Evolutionary conservation across 2,329 filamentous ascomycete genomes (phyloP).

Genomic region (Helminthosporium solani): DNA sequence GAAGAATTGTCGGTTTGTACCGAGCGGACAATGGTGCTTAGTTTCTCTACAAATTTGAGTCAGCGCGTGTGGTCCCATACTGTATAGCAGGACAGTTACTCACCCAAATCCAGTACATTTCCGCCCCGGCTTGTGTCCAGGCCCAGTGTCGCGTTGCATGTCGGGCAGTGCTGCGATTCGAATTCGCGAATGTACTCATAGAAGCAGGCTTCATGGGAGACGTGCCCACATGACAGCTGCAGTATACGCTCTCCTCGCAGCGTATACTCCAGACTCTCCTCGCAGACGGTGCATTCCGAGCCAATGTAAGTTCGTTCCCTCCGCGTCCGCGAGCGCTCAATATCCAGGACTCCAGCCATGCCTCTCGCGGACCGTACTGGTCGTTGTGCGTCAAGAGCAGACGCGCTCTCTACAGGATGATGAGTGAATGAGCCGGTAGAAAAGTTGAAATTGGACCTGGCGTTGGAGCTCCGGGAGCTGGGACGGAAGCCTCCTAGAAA

Average conservation of each 20-base stretch:
- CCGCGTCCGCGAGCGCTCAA: conserved; percentile 75
- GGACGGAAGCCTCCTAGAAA: conserved; percentile 43
- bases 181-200: conserved; percentile 97
- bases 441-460: conserved; percentile 15
- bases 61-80: conserved; percentile 8
- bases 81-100: conserved; percentile 24
- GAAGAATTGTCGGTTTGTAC: conserved; percentile 62
- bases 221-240: conserved; percentile 95
- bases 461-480: conserved; percentile 37
- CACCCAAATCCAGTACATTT: conserved; percentile 90
- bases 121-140: conserved; percentile 90
- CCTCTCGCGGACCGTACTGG: conserved; percentile 40
- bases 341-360: conserved; percentile 68
- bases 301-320: conserved; percentile 94
- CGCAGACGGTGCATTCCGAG: conserved; percentile 91
- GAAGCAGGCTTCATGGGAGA: conserved; percentile 96
- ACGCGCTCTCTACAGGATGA: conserved; percentile 22
- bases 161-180: conserved; percentile 90
- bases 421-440: conserved; percentile 12
- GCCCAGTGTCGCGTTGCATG: conserved; percentile 87
- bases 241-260: conserved; percentile 90
- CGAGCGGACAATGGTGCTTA: conserved; percentile 88
- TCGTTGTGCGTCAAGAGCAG: conserved; percentile 26
- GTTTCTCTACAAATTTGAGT: conserved; percentile 70
- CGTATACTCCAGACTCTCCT: conserved; percentile 94